Conservation (phyloP, 2,329 filamentous ascomycete genomes). For the Aspergillus fischeri region DNA sequence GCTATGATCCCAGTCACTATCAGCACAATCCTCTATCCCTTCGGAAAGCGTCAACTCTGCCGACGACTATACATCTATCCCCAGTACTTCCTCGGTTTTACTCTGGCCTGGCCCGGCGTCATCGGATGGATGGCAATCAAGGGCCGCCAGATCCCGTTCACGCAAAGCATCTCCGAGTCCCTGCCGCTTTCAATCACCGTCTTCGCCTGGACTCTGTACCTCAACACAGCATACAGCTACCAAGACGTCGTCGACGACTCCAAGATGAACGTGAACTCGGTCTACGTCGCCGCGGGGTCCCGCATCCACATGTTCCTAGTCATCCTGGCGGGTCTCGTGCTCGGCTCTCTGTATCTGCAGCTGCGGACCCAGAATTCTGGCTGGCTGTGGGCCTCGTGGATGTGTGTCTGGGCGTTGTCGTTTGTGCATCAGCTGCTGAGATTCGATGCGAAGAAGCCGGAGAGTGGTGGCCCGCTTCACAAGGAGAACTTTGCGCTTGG, state of each 20-base stretch:
- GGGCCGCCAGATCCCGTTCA: neutral
- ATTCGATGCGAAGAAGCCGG: constrained; percentile 4
- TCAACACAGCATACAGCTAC: constrained; percentile 14
- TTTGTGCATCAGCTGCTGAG: constrained; percentile 1
- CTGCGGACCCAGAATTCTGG: neutral
- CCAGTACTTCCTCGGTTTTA: constrained; percentile 9
- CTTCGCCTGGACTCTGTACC: constrained; percentile 8
- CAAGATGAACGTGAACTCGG: constrained; percentile 10
- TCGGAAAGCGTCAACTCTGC: constrained; percentile 7
- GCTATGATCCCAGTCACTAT: constrained; percentile 6
- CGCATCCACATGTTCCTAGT: constrained; percentile 7
- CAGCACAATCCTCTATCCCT: constrained; percentile 9
- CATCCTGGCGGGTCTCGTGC: neutral
- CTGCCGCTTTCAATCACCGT: constrained; percentile 1
- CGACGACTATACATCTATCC: constrained; percentile 8
- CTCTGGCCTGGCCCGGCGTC: neutral
- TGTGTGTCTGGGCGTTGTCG: constrained; percentile 5
- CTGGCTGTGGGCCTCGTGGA: constrained; percentile 11
- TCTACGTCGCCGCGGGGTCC: constrained; percentile 5
- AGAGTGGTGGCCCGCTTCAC: constrained; percentile 2
- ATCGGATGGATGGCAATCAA: constrained; percentile 6
- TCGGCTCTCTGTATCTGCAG: neutral
- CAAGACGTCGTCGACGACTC: constrained; percentile 8
- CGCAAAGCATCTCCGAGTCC: neutral
- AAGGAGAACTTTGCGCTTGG: constrained; percentile 4